phyloP scores from a whole-genome alignment of 2,329 filamentous ascomycete species.

The Drechmeria coniospora region DNA sequence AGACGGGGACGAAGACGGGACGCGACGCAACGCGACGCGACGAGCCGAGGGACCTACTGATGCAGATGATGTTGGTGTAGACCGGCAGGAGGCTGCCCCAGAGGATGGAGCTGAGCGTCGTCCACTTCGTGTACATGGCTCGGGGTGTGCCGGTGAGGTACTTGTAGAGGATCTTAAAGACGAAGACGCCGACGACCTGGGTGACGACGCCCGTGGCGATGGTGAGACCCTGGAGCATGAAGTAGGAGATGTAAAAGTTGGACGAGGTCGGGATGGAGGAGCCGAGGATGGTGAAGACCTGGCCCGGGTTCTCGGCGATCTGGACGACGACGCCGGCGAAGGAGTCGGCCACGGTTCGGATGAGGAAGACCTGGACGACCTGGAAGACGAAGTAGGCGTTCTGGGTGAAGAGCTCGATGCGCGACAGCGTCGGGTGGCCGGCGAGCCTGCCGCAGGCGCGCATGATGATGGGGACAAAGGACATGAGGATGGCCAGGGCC shows the following conservation, averaged over 20 bases:
- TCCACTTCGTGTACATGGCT: constrained; percentile 63
- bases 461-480: constrained; percentile 56
- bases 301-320: constrained; percentile 46
- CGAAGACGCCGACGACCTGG: constrained; percentile 48
- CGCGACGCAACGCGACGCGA: not conserved
- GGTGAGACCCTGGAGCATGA: constrained; percentile 69
- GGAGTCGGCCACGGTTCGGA: constrained; percentile 73
- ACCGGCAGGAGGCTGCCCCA: constrained; percentile 68
- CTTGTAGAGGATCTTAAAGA: constrained; percentile 54
- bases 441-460: constrained; percentile 56
- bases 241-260: constrained; percentile 89
- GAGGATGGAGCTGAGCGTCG: constrained; percentile 48
- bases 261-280: constrained; percentile 63
- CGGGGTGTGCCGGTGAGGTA: constrained; percentile 63
- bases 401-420: constrained; percentile 77
- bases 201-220: constrained; percentile 60
- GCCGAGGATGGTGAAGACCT: constrained; percentile 50
- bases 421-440: constrained; percentile 63
- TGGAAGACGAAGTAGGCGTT: constrained; percentile 88
- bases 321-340: constrained; percentile 47
- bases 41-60: constrained; percentile 28
- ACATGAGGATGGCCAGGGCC: constrained; percentile 67
- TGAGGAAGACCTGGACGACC: constrained; percentile 83
- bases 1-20: not conserved
- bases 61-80: constrained; percentile 59